A percentile compares a stretch with the other conserved stretches of the same genome.
Conservation (phyloP, 306 rosid genomes). For the Rosa persica region DNA sequence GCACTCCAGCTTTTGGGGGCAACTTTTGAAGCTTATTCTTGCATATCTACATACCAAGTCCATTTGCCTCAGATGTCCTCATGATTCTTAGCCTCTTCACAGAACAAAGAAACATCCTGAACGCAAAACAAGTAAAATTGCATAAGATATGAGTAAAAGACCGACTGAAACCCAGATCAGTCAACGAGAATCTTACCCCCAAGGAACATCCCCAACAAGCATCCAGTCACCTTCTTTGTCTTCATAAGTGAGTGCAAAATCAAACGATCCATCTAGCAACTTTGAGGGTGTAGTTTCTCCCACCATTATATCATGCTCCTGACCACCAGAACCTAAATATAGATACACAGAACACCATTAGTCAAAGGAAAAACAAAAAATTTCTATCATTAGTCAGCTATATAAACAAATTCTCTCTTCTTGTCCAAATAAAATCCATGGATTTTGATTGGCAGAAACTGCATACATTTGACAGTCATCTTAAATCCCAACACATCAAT, state of each 20-base stretch:
- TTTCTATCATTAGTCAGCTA: neutral
- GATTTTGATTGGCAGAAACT: neutral
- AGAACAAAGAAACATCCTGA: constrained; percentile 78
- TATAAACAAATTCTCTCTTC: constrained; percentile 11
- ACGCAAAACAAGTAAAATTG: constrained; percentile 10
- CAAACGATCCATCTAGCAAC: constrained; percentile 68
- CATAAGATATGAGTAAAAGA: constrained; percentile 6
- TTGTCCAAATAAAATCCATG: neutral
- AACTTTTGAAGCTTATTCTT: constrained; percentile 8
- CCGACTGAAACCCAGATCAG: neutral
- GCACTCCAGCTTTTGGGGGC: constrained; percentile 4
- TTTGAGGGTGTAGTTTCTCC: constrained; percentile 49
- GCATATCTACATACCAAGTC: constrained; percentile 58
- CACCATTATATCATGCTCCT: constrained; percentile 38
- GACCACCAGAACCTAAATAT: constrained; percentile 51
- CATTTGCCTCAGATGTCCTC: constrained; percentile 77
- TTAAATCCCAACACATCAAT: neutral
- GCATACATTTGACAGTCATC: neutral
- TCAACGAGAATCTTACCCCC: constrained; percentile 56
- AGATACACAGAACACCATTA: constrained; percentile 19
- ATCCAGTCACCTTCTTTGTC: constrained; percentile 99
- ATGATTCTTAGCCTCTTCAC: constrained; percentile 91
- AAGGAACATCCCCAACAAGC: constrained; percentile 99
- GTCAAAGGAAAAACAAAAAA: neutral
- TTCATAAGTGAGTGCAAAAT: constrained; percentile 86